A percentile compares a stretch with the other conserved stretches of the same genome.
phyloP scores from a whole-genome alignment of 352 stramenopile genomes.

The Phytopythium chamaehyphon region DNA sequence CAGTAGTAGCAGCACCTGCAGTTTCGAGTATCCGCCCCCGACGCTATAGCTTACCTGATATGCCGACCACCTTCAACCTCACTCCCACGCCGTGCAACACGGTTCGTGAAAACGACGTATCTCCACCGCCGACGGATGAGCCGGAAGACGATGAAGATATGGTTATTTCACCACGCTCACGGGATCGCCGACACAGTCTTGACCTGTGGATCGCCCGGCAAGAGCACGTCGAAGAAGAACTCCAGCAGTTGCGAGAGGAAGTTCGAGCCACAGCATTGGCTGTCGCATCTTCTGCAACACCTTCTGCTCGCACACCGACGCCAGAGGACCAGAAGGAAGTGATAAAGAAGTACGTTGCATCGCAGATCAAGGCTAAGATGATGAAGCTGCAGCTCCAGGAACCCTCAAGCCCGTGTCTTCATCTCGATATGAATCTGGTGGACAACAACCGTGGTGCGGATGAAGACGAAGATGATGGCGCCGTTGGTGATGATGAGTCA shows the following conservation, averaged over 20 bases:
- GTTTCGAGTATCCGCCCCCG: not conserved
- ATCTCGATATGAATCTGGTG: slow-evolving; percentile 26
- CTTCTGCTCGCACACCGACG: not conserved
- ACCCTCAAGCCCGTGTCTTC: slow-evolving; percentile 9
- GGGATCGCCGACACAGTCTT: slow-evolving; percentile 43
- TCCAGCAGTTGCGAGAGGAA: slow-evolving; percentile 42
- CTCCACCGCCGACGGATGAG: not conserved
- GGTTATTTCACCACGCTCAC: slow-evolving; percentile 21
- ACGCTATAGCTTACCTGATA: slow-evolving; percentile 4
- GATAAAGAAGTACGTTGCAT: slow-evolving; percentile 59
- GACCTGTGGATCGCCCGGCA: slow-evolving; percentile 49
- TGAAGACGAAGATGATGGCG: slow-evolving; percentile 3
- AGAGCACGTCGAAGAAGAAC: slow-evolving; percentile 33
- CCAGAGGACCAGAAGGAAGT: slow-evolving; percentile 58
- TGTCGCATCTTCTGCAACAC: slow-evolving; percentile 10
- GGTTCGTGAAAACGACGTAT: not conserved
- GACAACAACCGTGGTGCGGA: slow-evolving; percentile 18
- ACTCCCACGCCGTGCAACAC: slow-evolving; percentile 1
- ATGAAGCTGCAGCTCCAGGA: slow-evolving; percentile 45
- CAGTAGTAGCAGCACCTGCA: too few species aligned
- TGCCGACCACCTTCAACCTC: not conserved
- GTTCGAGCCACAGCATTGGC: slow-evolving; percentile 41
- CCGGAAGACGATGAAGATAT: not conserved
- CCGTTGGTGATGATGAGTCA: not conserved
- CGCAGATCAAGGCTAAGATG: slow-evolving; percentile 59